Evolutionary conservation across 495 filamentous ascomycete species (phyloP), one percentile per base, ranked within the genome.

Genomic region (Aspergillus nidulans): DNA sequence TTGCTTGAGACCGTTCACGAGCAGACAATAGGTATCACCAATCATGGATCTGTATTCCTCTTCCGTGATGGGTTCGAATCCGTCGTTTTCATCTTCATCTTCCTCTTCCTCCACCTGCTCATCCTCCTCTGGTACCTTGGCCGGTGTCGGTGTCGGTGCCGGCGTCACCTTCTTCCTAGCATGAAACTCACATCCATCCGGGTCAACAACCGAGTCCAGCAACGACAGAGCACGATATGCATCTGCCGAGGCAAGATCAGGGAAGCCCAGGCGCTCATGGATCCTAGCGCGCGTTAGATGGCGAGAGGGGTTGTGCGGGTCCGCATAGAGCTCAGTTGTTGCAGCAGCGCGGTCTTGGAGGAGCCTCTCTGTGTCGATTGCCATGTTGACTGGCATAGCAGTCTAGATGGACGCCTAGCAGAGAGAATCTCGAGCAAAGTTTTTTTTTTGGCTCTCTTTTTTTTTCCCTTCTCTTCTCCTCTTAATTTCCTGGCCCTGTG

Each of bases 141-240:
- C 4, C 3, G 28, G 16, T 21, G 28, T 28, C 18, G 18, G 8
- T 15, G 28, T 20, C 7, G 19, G 18, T n/a, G 49, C 25, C 30
- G 49, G 49, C 12, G 56, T 55, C 6, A 67, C 32, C 51, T 61
- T 68, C 49, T 60, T 58, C 25, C 61, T 61, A 16, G 75, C 75
- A 57, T 71, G 71, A 25, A 73, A 77, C 51, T 77, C 75, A 45
- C 63, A 76, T 20, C 63, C 70, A 43, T 77, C 75, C 7, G 75
- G 75, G 51, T 94, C 86, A 51, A 77, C 65, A 21, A 91, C 79
- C 50, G 92, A 90, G 61, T 98, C 94, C 18, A 85, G 76, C 39
- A 97, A 74, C 10, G 96, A 82, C 2, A 98, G 79, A 1, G 91
- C 90, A 39, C 88, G 85, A 67, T 98, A 97, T 1, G 90, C 89